Evolutionary conservation across 2,329 filamentous ascomycete species (phyloP), one percentile per base, ranked within the genome.

Genomic region (Sporothrix humicola): DNA sequence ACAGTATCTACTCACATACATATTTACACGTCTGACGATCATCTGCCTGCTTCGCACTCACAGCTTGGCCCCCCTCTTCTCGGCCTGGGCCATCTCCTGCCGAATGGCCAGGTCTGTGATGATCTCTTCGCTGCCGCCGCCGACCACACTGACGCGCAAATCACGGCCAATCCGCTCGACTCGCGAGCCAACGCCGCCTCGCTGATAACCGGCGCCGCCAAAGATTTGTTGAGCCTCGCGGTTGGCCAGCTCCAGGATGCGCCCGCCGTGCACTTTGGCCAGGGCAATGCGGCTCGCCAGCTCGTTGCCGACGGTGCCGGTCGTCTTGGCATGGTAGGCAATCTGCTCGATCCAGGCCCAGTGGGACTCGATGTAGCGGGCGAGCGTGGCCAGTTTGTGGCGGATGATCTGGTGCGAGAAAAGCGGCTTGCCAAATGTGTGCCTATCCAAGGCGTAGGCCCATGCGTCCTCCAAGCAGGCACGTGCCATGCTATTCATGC

Each of bases 341-440:
- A 91, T 81, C 78, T 90, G 88, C 77, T 91, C 89, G 73, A 91
- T 79, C 81, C 88, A 90, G 0, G 88, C 87, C 80, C 87, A 89
- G 63, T 88, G 87, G 0, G 87, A 86, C 76, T 91, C 89, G n/a
- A 91, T 85, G 76, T 87, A 84, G 12, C 87, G 82, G 0, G 87
- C 88, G 69, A 90, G 84, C 50, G 85, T 88, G n/a, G 87, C 84
- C 15, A 91, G 83, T 78, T 91, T 91, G 23, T 85, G 82, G 20
- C 86, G 84, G 72, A 91, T 90, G 56, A 89, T 86, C 69, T 90
- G 87, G 77, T 87, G 87, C 13, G 85, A 79, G 71, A 90, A 86
- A 3, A 91, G 81, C 0, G 87, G 85, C 58, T 85, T 85, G 23
- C 89, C 88, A 77, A 91, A 91, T 0, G 89, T 90, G 73, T 88